Evolutionary conservation across 129 eudicot genomes (phyloP), one percentile per base, ranked within the genome.

Genomic region (Cynara cardunculus): DNA sequence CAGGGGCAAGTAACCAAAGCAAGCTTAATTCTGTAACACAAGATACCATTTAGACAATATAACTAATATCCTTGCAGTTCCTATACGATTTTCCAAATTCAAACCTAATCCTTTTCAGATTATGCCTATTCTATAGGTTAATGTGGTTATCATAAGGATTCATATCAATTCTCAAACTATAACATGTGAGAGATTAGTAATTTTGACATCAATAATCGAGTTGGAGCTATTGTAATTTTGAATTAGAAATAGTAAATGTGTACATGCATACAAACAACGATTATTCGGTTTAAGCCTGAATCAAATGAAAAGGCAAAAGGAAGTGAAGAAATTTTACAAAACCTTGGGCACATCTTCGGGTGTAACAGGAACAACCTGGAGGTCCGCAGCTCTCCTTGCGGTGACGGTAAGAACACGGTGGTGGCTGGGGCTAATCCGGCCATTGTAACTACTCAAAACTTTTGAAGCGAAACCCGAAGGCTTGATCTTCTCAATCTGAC

Each of bases 291-390:
- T 11, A 59, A 25, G 13, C 53, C 30, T 18, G 12, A 77, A 61
- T 28, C 64, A 70, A 25, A 72, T 27, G 25, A 69, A 26, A 32
- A 69, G 7, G 7, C 18, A 22, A 69, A 10, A 21, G 1, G 22
- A 30, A 39, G 16, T 0, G 53, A 7, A 18, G 2, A 44, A 73
- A 44, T 2, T 18, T 18, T 3, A 25, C 24, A 3, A 46, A 56
- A 93, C 97, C 97, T 92, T 87, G 1, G 87, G 87, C 9, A 78
- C 79, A 67, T 92, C 96, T 72, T 89, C 87, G 12, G 97, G 94
- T 24, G 97, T 74, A 34, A 94, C 89, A 3, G 98, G 96, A 46
- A 92, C 26, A 61, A 92, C 89, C 37, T 87, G 49, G n/a, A 88
- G 65, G 77, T 84, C 86, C 37, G 86, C 92, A 31, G 90, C 80